A percentile compares a stretch with the other conserved stretches of the same genome.
phyloP scores from a whole-genome alignment of 2,329 filamentous ascomycete genomes.

The Penicillium freii region DNA sequence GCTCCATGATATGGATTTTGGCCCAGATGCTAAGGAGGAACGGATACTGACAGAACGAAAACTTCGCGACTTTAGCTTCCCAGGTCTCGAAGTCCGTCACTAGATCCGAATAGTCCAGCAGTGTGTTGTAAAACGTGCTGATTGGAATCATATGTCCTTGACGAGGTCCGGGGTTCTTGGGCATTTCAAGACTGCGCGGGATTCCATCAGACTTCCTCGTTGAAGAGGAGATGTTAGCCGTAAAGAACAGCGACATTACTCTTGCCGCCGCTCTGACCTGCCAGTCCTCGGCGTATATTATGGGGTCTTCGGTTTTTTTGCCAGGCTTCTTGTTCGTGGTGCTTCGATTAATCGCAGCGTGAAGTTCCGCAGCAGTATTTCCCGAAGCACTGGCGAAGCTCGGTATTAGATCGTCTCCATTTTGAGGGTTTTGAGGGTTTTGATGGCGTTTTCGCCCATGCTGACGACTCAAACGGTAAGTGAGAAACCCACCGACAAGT shows the following conservation, averaged over 20 bases:
- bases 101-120: slow-evolving; percentile 83
- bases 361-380: slow-evolving; percentile 65
- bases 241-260: slow-evolving; percentile 76
- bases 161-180: slow-evolving; percentile 43
- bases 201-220: slow-evolving; percentile 40
- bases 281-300: slow-evolving; percentile 80
- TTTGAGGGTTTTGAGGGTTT: slow-evolving; percentile 57
- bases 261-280: slow-evolving; percentile 78
- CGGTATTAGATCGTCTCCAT: slow-evolving; percentile 61
- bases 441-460: slow-evolving; percentile 64
- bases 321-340: slow-evolving; percentile 53
- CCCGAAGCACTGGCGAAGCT: slow-evolving; percentile 66
- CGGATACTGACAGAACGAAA: slow-evolving; percentile 88
- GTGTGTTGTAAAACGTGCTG: slow-evolving; percentile 81
- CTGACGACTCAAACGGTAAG: slow-evolving; percentile 72
- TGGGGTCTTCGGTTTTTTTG: slow-evolving; percentile 50
- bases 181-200: slow-evolving; percentile 17
- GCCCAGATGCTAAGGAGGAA: slow-evolving; percentile 89
- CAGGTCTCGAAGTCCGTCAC: slow-evolving; percentile 83
- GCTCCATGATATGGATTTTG: slow-evolving; percentile 85
- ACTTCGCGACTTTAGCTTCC: slow-evolving; percentile 72
- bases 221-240: slow-evolving; percentile 66
- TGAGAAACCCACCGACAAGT: slow-evolving; percentile 73
- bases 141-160: slow-evolving; percentile 71
- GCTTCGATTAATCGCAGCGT: slow-evolving; percentile 66